Evolutionary conservation across 495 filamentous ascomycete species (phyloP), one percentile per base, ranked within the genome.

Genomic region (Penicillium bialowiezense): DNA sequence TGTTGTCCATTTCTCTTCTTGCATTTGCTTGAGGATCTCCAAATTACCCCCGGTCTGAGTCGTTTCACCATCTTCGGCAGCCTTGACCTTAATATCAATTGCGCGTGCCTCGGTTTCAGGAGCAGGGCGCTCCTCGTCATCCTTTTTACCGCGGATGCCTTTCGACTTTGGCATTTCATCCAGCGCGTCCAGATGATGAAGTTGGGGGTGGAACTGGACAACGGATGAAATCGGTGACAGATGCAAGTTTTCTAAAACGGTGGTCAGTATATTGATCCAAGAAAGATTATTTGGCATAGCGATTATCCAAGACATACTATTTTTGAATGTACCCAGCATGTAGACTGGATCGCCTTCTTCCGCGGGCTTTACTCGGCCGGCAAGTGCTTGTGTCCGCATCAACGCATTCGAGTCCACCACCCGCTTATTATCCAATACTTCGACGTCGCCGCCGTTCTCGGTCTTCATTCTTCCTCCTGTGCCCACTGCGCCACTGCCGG

Each of bases 191-290:
- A 91, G 58, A 60, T 91, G 87, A 55, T 86, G 81, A 52, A 88
- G 80, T 53, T 90, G 84, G 3, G 88, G 85, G 4, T 86, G 80
- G 55, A 91, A 70, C 62, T 90, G 86, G 12, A 87, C 84, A 14
- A 89, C 80, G 0, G 83, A 82, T 19, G 78, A 74, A 36, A 90
- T 73, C 5, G 78, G 78, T 0, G 81, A 87, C n/a, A 90, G 70
- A 64, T 89, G 83, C 5, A 89, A 60, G 55, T 87, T 78, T 47
- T 81, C 83, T 87, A 40, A 20, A 10, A 17, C n/a, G 13, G 15
- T 48, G 41, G 51, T 63, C 49, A 62, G 52, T 23, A 38, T 14
- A 42, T 20, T 58, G 33, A n/a, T n/a, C 9, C 15, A 26, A 32
- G n/a, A 45, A 24, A 42, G 19, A 44, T 37, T 15, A n/a, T n/a